Base-by-base conservation (phyloP, 352 stramenopile species). In the Aphanomyces euteiches region DNA sequence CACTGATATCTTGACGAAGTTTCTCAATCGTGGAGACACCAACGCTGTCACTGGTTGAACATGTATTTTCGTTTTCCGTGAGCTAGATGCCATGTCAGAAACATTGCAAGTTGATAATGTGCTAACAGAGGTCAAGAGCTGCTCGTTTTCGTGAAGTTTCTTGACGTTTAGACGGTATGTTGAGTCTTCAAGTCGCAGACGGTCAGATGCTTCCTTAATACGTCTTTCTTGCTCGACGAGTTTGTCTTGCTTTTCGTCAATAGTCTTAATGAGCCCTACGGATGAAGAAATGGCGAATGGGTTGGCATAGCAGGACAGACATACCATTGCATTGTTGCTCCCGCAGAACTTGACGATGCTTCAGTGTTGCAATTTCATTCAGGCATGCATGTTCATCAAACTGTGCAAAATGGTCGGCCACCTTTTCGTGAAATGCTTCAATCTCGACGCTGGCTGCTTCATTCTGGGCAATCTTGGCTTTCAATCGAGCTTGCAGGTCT, bases 71-170 rank as follows among this genome's bases (percentile, higher is more conserved):
- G 28, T 28, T 28, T 28, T 28, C 28, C 28, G 28, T 2, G 28
- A 28, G 28, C 28, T 28, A 28, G 28, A 28, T 28, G 28, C 28
- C 28, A 28, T 28, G 28, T 28, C 28, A 28, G 28, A 28, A 28
- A 28, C 0, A 28, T 28, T 28, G 28, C 28, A 0, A 28, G 28
- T 28, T 28, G 2, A 28, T 6, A 17, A 21, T 8, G 15, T 13
- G 38, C 58, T 7, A 21, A 53, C 34, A 12, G 58, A 37, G n/a
- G 36, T 41, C 17, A 38, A 41, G 39, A 66, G 12, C 38, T 53
- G 58, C 37, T 66, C 28, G 58, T 66, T 66, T 12, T 66, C 58
- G 39, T 53, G 48, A 41, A 66, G 39, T 28, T 66, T 66, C 39
- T 66, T 66, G 36, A 12, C 37, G 39, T 53, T 47, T 15, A 66